phyloP scores from a whole-genome alignment of 371 early-diverging fungal species.

The Mucor saturninus region DNA sequence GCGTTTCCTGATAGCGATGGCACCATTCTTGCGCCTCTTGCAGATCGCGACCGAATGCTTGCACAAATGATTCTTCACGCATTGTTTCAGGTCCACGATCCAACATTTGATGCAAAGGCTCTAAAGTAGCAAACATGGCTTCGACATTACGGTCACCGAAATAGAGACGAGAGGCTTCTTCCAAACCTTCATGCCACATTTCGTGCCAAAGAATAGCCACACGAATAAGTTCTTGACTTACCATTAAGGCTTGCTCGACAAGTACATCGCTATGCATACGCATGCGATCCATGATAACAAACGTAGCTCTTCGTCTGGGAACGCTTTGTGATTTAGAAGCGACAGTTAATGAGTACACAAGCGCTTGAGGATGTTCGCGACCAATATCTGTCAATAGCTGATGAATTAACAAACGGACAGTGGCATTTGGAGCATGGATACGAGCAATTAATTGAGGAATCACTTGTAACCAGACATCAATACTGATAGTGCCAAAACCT shows the following conservation, averaged over 20 bases:
- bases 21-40: slow-evolving; percentile 94
- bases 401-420: slow-evolving; percentile 88
- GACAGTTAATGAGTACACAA: slow-evolving; percentile 95
- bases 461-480: slow-evolving; percentile 97
- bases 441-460: slow-evolving; percentile 98
- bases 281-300: slow-evolving; percentile 94
- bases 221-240: slow-evolving; percentile 96
- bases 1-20: slow-evolving; percentile 77
- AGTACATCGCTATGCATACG: slow-evolving; percentile 79
- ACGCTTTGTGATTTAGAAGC: slow-evolving; percentile 92
- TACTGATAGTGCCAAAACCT: slow-evolving; percentile 89
- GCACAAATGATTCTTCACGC: slow-evolving; percentile 93
- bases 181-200: slow-evolving; percentile 97
- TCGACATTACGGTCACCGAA: slow-evolving; percentile 88
- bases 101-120: slow-evolving; percentile 90
- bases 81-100: slow-evolving; percentile 93
- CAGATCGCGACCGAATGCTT: slow-evolving; percentile 92
- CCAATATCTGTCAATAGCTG: slow-evolving; percentile 93
- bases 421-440: slow-evolving; percentile 85
- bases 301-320: slow-evolving; percentile 82
- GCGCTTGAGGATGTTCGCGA: slow-evolving; percentile 95
- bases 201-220: slow-evolving; percentile 97
- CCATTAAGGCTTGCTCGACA: slow-evolving; percentile 94
- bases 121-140: slow-evolving; percentile 91
- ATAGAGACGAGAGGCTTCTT: slow-evolving; percentile 89